Evolutionary conservation across 2,329 filamentous ascomycete genomes (phyloP), one percentile per base, ranked within the genome.

Genomic region (Diaporthe vexans): DNA sequence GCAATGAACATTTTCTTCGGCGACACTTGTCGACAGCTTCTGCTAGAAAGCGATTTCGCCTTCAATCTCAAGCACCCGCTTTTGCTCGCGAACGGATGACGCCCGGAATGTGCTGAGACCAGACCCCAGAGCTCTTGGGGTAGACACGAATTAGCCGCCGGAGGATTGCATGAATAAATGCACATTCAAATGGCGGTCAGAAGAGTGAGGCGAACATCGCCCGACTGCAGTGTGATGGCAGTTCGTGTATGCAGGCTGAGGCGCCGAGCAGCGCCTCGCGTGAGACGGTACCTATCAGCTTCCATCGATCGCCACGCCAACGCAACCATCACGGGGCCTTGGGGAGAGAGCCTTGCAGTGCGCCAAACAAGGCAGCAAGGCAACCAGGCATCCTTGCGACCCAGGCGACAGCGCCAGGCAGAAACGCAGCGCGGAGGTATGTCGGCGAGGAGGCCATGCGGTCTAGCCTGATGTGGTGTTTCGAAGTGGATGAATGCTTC

Each of bases 121-220:
- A 65, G 59, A 65, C 43, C 59, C 58, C 0, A 1, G 58, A n/a
- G 43, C 9, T 1, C 7, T 1, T 35, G 54, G 19, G 7, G 9
- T 21, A 37, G 35, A 37, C 35, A n/a, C n/a, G n/a, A n/a, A n/a
- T n/a, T n/a, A n/a, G n/a, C n/a, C n/a, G n/a, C n/a, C n/a, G n/a
- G n/a, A n/a, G n/a, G n/a, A n/a, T n/a, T n/a, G 35, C 35, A 3
- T 43, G 40, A 13, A 33, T 10, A 17, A 29, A 21, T 24, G 59
- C 43, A 51, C 1, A 21, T 13, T 35, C 6, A 35, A 19, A 33
- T 46, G 11, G 19, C 26, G 8, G 26, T 48, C 33, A 0, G 10
- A 35, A 35, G 8, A 51, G 29, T 67, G 61, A 52, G 61, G 61
- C 61, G 29, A 21, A 24, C 29, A 11, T 65, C 13, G 61, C 61